Evolutionary conservation across 192 early-diverging fungal genomes (phyloP).

Genomic region (Coemansia erecta): DNA sequence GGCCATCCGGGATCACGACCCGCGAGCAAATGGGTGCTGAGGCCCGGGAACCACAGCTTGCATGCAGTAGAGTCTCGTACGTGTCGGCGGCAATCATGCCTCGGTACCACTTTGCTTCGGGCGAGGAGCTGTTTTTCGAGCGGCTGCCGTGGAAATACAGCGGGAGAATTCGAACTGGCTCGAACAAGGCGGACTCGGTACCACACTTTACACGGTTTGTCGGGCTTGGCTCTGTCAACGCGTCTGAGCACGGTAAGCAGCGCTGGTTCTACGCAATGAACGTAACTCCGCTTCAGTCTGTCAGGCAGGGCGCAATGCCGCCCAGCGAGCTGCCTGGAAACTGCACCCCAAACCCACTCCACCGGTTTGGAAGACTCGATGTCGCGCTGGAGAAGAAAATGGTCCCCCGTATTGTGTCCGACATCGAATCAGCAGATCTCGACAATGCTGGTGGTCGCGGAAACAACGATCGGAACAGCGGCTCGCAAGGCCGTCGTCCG

Average conservation of each 20-base stretch:
- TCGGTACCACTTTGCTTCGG: conserved; percentile 84
- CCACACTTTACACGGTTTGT: conserved; percentile 74
- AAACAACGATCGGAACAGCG: background rate
- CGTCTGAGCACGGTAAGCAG: conserved; percentile 59
- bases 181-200: conserved; percentile 5
- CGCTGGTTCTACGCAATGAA: conserved; percentile 95
- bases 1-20: conserved; percentile 60
- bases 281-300: conserved; percentile 60
- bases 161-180: conserved; percentile 29
- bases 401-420: conserved; percentile 18
- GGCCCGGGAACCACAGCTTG: conserved; percentile 11
- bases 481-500: conserved; percentile 11
- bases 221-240: conserved; percentile 69
- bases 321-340: conserved; percentile 46
- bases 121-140: conserved; percentile 73
- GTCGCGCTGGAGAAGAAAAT: conserved; percentile 18
- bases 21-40: conserved; percentile 8
- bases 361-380: conserved; percentile 19
- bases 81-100: conserved; percentile 61
- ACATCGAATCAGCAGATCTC: conserved; percentile 50
- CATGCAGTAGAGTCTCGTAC: conserved; percentile 44
- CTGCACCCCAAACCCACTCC: conserved; percentile 58
- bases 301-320: conserved; percentile 26
- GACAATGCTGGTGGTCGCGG: conserved; percentile 19
- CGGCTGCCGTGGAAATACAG: conserved; percentile 71